Evolutionary conservation across 2,329 filamentous ascomycete species (phyloP).

Genomic region (Furcasterigmium furcatum): DNA sequence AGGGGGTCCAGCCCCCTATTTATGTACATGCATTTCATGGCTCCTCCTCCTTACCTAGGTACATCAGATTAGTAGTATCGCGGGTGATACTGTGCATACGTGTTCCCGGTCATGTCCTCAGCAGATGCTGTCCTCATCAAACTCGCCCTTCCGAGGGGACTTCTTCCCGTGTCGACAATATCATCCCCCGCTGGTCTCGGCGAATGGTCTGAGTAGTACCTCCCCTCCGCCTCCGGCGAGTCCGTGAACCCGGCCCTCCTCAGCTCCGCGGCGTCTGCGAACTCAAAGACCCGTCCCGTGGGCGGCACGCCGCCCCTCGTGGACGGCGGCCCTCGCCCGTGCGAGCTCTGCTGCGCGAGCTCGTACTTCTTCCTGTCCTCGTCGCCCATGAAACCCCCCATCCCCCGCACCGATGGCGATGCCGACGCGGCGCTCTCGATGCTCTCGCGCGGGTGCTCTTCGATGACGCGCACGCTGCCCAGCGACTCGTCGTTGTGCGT

Average conservation of each 20-base stretch:
- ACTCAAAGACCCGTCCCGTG: slow-evolving; percentile 45
- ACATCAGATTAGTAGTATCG: too few relatives aligned
- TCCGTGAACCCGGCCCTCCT: slow-evolving; percentile 10
- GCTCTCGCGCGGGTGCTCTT: slow-evolving; percentile 49
- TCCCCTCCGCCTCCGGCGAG: slow-evolving; percentile 3
- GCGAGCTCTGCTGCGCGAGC: slow-evolving; percentile 59
- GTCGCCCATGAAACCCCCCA: slow-evolving; percentile 75
- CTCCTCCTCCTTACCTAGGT: too few relatives aligned
- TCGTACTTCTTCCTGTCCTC: slow-evolving; percentile 74
- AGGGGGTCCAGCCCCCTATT: too few relatives aligned
- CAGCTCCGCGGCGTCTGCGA: slow-evolving; percentile 36
- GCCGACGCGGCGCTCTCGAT: slow-evolving; percentile 63
- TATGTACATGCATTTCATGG: too few relatives aligned
- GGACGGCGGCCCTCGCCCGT: too few relatives aligned
- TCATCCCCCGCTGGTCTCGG: slow-evolving; percentile 17
- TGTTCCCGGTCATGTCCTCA: too few relatives aligned
- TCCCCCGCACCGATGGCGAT: slow-evolving; percentile 55
- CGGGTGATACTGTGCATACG: too few relatives aligned
- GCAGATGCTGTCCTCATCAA: slow-evolving; percentile 16
- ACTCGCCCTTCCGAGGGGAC: slow-evolving; percentile 32
- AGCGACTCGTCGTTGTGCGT: slow-evolving; percentile 40
- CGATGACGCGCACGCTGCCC: not conserved
- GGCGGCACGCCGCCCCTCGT: slow-evolving; percentile 23
- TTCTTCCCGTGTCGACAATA: slow-evolving; percentile 28
- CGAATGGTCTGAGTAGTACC: slow-evolving; percentile 16